These are phyloP conservation scores for Bacidia rubella DNA, from an alignment of 495 filamentous ascomycete genomes.

Conservation along the genomic window DNA sequence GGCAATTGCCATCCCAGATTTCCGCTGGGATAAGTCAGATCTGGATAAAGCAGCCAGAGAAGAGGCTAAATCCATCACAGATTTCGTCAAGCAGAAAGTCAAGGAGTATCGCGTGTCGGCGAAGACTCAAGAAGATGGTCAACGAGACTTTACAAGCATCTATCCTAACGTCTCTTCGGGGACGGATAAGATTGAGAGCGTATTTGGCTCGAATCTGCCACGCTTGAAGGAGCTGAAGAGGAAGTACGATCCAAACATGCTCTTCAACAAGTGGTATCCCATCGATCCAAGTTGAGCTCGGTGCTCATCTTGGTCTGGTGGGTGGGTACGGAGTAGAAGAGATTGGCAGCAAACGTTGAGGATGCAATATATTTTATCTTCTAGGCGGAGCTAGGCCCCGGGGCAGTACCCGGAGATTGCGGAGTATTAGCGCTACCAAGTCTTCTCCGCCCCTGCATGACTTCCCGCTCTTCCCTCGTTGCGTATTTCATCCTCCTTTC, in stretches of 20 bases:
- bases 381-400: too few species aligned
- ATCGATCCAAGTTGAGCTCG: neutral
- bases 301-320: neutral
- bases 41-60: constrained; percentile 1
- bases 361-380: too few species aligned
- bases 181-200: constrained; percentile 28
- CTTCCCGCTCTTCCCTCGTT: too few species aligned
- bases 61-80: constrained; percentile 1
- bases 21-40: constrained; percentile 1
- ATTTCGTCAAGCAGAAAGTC: neutral
- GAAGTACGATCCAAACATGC: constrained; percentile 23
- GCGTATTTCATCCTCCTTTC: too few species aligned
- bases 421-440: too few species aligned
- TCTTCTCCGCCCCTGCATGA: too few species aligned
- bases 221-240: constrained; percentile 21
- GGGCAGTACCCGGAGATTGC: too few species aligned
- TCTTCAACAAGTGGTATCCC: constrained; percentile 14
- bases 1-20: neutral
- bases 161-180: constrained; percentile 25
- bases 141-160: constrained; percentile 19
- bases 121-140: constrained; percentile 13
- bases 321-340: neutral
- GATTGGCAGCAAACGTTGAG: too few species aligned
- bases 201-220: constrained; percentile 18
- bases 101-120: constrained; percentile 4